phyloP scores from a whole-genome alignment of 176 grass and related monocot species.

The Oryza officinalis region DNA sequence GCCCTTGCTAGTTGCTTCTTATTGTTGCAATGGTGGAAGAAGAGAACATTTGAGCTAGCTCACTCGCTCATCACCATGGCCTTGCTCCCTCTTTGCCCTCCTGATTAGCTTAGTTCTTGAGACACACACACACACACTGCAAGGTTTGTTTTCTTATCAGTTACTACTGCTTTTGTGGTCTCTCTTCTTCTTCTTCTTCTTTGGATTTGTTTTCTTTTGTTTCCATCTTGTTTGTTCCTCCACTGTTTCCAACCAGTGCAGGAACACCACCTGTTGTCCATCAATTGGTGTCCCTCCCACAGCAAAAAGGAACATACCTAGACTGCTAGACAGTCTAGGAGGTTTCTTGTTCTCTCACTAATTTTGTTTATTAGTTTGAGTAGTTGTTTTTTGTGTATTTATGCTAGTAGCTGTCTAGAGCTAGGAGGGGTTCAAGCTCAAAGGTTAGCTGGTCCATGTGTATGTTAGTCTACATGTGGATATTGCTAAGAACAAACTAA shows the following conservation, averaged over 20 bases:
- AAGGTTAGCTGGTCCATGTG: constrained; percentile 35
- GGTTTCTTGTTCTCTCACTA: background rate
- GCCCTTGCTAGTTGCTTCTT: background rate
- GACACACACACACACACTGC: background rate
- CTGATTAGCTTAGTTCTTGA: constrained; percentile 23
- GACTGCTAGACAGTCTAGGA: background rate
- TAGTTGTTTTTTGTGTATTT: background rate
- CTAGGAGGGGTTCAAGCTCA: constrained; percentile 13
- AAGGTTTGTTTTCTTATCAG: constrained; percentile 42
- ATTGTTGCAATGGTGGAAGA: constrained; percentile 26
- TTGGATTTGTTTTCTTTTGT: constrained; percentile 15
- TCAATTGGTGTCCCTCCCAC: constrained; percentile 10
- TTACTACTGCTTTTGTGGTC: constrained; percentile 15
- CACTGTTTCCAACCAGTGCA: constrained; percentile 25
- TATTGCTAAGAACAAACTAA: background rate
- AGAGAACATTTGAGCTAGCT: constrained; percentile 3
- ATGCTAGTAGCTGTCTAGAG: background rate
- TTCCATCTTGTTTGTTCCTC: constrained; percentile 27
- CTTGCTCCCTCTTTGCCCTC: constrained; percentile 29
- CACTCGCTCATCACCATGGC: constrained; percentile 9
- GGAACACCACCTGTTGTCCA: background rate
- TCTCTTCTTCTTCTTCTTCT: constrained; percentile 25
- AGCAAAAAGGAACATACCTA: background rate
- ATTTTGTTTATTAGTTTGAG: constrained; percentile 2
- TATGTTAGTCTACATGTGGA: constrained; percentile 11